These are phyloP conservation scores for Ophiostoma quercus DNA, from an alignment of 2,329 filamentous ascomycete genomes.

Conservation along the genomic window DNA sequence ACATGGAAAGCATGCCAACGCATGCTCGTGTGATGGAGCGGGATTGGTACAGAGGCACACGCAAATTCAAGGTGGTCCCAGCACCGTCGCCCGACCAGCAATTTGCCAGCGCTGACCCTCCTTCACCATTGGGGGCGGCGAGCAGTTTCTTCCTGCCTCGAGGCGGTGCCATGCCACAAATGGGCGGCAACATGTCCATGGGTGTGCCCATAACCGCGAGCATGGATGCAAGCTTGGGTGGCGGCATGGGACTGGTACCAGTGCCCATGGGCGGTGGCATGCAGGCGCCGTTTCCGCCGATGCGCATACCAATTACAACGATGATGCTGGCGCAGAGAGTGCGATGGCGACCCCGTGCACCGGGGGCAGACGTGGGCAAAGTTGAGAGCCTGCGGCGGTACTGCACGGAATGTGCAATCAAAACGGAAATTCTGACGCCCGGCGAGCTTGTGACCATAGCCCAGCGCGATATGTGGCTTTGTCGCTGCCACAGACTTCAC, in stretches of 20 bases:
- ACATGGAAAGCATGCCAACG: background rate
- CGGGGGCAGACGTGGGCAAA: constrained; percentile 24
- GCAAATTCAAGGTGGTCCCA: constrained; percentile 20
- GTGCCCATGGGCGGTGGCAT: background rate
- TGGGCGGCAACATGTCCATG: background rate
- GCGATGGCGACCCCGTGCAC: constrained; percentile 22
- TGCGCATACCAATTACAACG: background rate
- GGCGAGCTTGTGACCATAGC: constrained; percentile 22
- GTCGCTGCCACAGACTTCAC: constrained; percentile 22
- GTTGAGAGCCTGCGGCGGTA: constrained; percentile 27
- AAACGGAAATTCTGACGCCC: constrained; percentile 18
- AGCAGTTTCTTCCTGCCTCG: background rate
- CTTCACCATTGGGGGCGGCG: constrained; percentile 8
- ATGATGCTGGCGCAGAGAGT: background rate
- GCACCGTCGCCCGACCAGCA: constrained; percentile 3
- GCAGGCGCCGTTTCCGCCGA: background rate
- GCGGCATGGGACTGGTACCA: background rate
- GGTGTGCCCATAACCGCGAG: background rate
- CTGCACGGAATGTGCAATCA: constrained; percentile 27
- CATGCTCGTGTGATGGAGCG: constrained; percentile 25
- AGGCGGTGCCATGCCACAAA: background rate
- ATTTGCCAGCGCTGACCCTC: constrained; percentile 16
- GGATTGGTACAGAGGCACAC: constrained; percentile 24
- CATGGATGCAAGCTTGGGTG: background rate
- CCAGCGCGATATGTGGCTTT: constrained; percentile 24